Evolutionary conservation across 2,329 filamentous ascomycete genomes (phyloP).

Genomic region (Pezicula radicicola): DNA sequence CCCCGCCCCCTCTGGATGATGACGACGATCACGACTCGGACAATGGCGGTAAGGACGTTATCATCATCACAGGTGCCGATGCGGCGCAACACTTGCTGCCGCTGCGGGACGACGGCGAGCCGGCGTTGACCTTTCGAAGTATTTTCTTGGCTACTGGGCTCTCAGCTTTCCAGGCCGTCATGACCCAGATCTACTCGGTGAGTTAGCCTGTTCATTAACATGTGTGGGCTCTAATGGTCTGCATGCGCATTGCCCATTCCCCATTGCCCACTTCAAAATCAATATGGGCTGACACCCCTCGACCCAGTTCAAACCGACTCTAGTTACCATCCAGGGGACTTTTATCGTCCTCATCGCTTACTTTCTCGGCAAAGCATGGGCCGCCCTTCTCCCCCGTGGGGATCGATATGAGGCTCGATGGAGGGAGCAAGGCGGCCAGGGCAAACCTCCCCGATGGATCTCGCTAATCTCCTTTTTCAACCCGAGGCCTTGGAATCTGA

Average conservation of each 20-base stretch:
- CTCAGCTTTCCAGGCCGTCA: constrained; percentile 50
- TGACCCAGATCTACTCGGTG: constrained; percentile 53
- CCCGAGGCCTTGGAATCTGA: constrained; percentile 47
- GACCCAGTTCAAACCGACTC: constrained; percentile 54
- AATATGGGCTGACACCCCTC: too few relatives aligned
- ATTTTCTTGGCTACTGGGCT: constrained; percentile 46
- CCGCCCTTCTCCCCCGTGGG: constrained; percentile 46
- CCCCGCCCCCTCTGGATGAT: constrained; percentile 12
- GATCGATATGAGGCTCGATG: constrained; percentile 46
- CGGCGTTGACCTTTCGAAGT: constrained; percentile 49
- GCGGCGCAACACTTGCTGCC: constrained; percentile 46
- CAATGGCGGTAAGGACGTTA: constrained; percentile 32
- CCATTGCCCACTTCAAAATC: too few relatives aligned
- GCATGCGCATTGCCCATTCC: too few relatives aligned
- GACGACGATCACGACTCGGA: constrained; percentile 28
- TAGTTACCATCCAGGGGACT: constrained; percentile 44
- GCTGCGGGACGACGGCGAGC: constrained; percentile 50
- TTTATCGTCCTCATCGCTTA: constrained; percentile 57
- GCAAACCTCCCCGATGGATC: constrained; percentile 40
- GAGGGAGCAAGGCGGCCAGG: constrained; percentile 38
- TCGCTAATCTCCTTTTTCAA: constrained; percentile 43
- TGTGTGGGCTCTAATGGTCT: too few relatives aligned
- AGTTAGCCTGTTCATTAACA: constrained; percentile 15
- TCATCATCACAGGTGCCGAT: constrained; percentile 51
- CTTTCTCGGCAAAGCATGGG: constrained; percentile 49